Evolutionary conservation across 768 basidiomycete species (phyloP).

Genomic region (Russula sp.): DNA sequence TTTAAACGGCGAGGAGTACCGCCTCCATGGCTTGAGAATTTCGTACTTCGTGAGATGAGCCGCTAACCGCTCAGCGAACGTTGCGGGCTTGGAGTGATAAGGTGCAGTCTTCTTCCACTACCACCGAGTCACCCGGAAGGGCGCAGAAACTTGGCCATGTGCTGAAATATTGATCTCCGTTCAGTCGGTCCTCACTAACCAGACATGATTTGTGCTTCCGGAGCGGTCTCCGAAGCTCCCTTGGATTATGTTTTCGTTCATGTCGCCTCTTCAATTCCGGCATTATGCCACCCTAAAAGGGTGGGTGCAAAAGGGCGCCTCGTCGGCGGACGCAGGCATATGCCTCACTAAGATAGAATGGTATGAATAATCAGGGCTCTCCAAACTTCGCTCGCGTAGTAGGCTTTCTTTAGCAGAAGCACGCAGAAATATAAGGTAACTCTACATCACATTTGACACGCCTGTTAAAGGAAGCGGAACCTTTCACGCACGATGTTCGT

Average conservation of each 20-base stretch:
- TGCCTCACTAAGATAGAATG: background rate
- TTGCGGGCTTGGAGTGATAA: conserved; percentile 22
- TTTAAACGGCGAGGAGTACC: conserved; percentile 17
- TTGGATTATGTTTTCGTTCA: conserved; percentile 15
- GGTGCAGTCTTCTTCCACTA: conserved; percentile 13
- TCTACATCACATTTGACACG: background rate
- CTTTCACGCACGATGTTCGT: conserved; percentile 3
- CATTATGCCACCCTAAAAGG: conserved; percentile 11
- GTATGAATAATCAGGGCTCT: background rate
- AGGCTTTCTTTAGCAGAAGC: background rate
- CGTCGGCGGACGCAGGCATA: background rate
- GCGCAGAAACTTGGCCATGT: conserved; percentile 21
- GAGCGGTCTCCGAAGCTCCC: conserved; percentile 17
- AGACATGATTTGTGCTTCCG: conserved; percentile 13
- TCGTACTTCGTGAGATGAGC: conserved; percentile 23
- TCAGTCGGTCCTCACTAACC: conserved; percentile 17
- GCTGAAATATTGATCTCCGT: conserved; percentile 23
- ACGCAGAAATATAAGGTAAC: background rate
- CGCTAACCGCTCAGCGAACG: conserved; percentile 20
- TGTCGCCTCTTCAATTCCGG: conserved; percentile 18
- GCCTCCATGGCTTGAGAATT: conserved; percentile 21
- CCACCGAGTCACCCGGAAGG: conserved; percentile 19
- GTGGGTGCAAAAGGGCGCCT: conserved; percentile 10
- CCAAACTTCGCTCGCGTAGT: background rate
- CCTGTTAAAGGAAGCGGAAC: background rate